Percentiles rank a stretch among this genome's conserved stretches.
phyloP scores from a whole-genome alignment of 148 eudicot genomes.

The Talinum fruticosum region DNA sequence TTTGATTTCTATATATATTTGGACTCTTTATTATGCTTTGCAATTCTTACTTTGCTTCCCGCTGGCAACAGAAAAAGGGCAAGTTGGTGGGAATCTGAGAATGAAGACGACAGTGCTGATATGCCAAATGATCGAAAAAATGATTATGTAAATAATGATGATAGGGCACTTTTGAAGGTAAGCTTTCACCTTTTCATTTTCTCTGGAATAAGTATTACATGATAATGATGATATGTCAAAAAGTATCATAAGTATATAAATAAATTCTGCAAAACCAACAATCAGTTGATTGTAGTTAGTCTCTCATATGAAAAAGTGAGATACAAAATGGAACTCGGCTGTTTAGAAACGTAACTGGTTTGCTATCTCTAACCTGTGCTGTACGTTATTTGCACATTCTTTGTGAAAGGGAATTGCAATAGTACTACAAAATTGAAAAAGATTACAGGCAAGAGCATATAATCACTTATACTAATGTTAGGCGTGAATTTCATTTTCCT shows the following conservation, averaged over 20 bases:
- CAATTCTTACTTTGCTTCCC: background rate
- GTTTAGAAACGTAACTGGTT: background rate
- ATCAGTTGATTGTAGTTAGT: background rate
- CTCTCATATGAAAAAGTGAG: background rate
- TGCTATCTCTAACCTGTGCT: background rate
- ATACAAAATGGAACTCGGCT: background rate
- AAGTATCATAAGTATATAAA: background rate
- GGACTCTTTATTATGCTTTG: background rate
- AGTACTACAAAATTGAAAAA: background rate
- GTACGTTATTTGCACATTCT: background rate
- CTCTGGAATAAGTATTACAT: background rate
- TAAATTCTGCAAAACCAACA: background rate
- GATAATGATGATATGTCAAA: too few species aligned
- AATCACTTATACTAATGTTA: too few species aligned
- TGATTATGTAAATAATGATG: constrained; percentile 46
- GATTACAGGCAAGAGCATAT: background rate
- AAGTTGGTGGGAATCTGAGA: constrained; percentile 10
- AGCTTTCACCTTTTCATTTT: background rate
- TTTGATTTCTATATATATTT: background rate
- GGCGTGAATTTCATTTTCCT: background rate
- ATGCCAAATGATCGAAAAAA: constrained; percentile 32
- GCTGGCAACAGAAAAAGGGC: constrained; percentile 18
- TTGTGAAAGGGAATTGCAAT: background rate
- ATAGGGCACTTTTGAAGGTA: constrained; percentile 46
- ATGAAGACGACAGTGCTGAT: constrained; percentile 15